Evolutionary conservation across 495 filamentous ascomycete species (phyloP), one percentile per base, ranked within the genome.

Genomic region (Lophiotrema nucula): DNA sequence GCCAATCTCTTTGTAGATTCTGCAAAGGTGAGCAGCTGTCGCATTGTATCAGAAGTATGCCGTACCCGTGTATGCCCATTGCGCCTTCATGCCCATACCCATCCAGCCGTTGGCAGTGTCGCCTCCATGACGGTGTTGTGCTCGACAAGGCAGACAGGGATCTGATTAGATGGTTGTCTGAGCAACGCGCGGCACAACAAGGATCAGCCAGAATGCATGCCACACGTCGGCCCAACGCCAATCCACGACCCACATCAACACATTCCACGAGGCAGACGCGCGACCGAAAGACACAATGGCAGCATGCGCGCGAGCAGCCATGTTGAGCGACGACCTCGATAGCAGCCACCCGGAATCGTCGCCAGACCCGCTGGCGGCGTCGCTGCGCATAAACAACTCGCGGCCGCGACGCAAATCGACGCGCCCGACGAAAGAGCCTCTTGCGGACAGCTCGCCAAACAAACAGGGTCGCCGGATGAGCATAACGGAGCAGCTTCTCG

Each of bases 1-100:
- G 22, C 92, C 92, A 57, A 98, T 89, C 69, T 95, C 89, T 65
- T 85, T 84, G 70, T 92, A 92, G 41, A 98, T 87, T 13, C 92
- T 97, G 56, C 53, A 27, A 58, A 23, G 12, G 37, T 65, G 27
- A 65, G 49, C 24, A 39, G 43, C 16, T 4, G 21, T 12, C 13
- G 27, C n/a, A 37, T 21, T 12, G 31, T 0, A 10, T 6, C 15
- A 22, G 1, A 47, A 4, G 23, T 47, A 51, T n/a, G 18, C 3
- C 12, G 22, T 50, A 70, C 69, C 69, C 73, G 26, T 73, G 63
- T 39, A 75, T 74, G 18, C 73, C 73, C 73, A 75, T 75, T 15
- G 27, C 53, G 27, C 1, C 22, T 25, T 45, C 48, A 31, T 51
- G 27, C 12, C 5, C 6, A 6, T 11, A n/a, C n/a, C n/a, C n/a